These are phyloP conservation scores for Elasticomyces elasticus DNA, from an alignment of 495 filamentous ascomycete genomes.

Conservation along the genomic window DNA sequence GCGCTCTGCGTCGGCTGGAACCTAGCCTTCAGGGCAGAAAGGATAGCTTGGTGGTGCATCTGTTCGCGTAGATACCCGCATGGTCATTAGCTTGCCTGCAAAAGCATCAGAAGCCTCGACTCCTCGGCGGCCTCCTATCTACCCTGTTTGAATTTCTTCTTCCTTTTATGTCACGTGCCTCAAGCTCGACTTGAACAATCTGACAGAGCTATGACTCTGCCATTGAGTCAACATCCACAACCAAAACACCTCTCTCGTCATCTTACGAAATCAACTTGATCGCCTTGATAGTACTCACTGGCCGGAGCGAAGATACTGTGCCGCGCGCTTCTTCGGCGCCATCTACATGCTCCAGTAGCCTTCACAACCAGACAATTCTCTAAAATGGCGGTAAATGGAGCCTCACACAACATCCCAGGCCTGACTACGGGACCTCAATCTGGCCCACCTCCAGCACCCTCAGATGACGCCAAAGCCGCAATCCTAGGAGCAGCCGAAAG, in stretches of 20 bases:
- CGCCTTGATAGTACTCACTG: not conserved
- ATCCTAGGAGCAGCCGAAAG: slow-evolving; percentile 24
- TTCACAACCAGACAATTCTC: not conserved
- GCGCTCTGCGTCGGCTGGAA: not conserved
- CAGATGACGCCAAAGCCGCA: slow-evolving; percentile 18
- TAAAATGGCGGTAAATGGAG: slow-evolving; percentile 16
- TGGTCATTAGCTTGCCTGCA: not conserved
- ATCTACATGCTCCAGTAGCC: not conserved
- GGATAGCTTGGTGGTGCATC: not conserved
- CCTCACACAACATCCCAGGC: slow-evolving; percentile 18
- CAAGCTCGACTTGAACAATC: not conserved
- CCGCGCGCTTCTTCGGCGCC: slow-evolving; percentile 10
- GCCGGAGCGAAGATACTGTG: slow-evolving; percentile 8
- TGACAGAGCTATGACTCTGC: not conserved
- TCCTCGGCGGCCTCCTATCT: not conserved
- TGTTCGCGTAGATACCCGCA: not conserved
- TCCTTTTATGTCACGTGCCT: no score
- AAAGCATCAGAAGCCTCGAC: not conserved
- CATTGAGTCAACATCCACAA: not conserved
- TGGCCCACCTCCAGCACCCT: slow-evolving; percentile 13
- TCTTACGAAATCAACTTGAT: no score
- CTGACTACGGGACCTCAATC: slow-evolving; percentile 13
- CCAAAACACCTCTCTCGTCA: not conserved
- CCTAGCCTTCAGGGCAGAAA: not conserved
- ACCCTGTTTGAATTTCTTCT: no score